Conservation (phyloP, 768 basidiomycete genomes). For the Rubroboletus pulcherrimus region DNA sequence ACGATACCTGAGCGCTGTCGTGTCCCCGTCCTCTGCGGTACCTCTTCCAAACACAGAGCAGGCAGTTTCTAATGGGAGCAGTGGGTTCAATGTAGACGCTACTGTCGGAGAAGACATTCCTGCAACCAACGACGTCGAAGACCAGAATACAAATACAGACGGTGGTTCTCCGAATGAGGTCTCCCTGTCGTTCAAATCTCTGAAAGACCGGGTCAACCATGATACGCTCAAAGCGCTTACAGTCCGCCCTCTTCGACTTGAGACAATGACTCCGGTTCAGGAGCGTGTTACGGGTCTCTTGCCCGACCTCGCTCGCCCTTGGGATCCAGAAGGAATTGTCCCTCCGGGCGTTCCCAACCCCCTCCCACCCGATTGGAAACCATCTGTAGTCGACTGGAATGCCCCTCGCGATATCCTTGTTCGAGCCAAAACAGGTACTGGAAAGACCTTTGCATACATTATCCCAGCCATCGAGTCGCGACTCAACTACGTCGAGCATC, state of each 20-base stretch:
- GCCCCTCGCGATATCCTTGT: constrained; percentile 69
- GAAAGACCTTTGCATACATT: constrained; percentile 86
- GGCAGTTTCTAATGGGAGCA: not conserved
- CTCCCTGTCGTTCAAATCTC: constrained; percentile 29
- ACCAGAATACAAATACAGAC: not conserved
- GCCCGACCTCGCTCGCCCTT: constrained; percentile 60
- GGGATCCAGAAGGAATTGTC: constrained; percentile 33
- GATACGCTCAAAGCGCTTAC: constrained; percentile 58
- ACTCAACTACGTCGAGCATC: constrained; percentile 49
- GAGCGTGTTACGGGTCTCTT: constrained; percentile 72
- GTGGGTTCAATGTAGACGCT: not conserved
- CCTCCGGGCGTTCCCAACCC: not conserved
- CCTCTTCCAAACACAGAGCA: not conserved
- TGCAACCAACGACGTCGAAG: not conserved
- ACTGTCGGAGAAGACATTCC: not conserved
- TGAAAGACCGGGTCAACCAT: constrained; percentile 38
- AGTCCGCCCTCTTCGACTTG: constrained; percentile 59
- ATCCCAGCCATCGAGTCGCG: constrained; percentile 83
- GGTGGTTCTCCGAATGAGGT: not conserved
- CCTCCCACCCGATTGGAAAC: not conserved
- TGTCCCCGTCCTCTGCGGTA: not conserved
- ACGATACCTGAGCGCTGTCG: constrained; percentile 6
- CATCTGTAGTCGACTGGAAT: constrained; percentile 3
- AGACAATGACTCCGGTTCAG: constrained; percentile 79
- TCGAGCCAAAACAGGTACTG: constrained; percentile 85